These are phyloP conservation scores for Saksenaea vasiformis DNA, from an alignment of 371 early-diverging fungal species.

Conservation along the genomic window DNA sequence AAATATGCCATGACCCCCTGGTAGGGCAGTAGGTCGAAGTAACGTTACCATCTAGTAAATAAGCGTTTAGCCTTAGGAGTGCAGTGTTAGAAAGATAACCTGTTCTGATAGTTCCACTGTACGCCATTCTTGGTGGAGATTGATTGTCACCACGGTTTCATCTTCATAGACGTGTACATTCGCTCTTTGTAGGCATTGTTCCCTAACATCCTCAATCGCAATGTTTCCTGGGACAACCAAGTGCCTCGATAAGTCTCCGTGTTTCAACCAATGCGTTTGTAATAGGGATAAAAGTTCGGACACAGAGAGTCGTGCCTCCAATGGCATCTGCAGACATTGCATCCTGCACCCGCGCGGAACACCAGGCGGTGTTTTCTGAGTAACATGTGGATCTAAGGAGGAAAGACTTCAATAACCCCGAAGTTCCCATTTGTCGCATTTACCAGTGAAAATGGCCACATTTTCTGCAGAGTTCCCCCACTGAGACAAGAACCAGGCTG, in stretches of 20 bases:
- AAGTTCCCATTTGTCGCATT: neutral
- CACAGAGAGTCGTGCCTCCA: constrained; percentile 29
- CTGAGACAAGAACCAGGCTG: constrained; percentile 34
- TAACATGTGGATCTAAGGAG: constrained; percentile 21
- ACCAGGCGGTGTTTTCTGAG: constrained; percentile 7
- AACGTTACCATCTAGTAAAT: neutral
- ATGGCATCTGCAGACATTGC: constrained; percentile 20
- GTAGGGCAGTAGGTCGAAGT: neutral
- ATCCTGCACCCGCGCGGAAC: constrained; percentile 19
- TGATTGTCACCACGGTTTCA: neutral
- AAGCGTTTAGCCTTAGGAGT: neutral
- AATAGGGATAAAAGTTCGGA: constrained; percentile 21
- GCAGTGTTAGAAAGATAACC: neutral
- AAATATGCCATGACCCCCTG: neutral
- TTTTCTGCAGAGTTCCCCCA: constrained; percentile 30
- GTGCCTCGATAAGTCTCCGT: neutral
- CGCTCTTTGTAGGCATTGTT: neutral
- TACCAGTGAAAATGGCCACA: constrained; percentile 36
- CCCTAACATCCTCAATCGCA: neutral
- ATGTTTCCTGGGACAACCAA: neutral
- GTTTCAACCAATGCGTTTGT: constrained; percentile 14
- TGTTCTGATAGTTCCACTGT: neutral
- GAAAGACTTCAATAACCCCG: neutral
- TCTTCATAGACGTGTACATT: neutral
- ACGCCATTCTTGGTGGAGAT: neutral